Evolutionary conservation across 805 yeast species (phyloP).

Genomic region (Yamadazyma phyllophila): DNA sequence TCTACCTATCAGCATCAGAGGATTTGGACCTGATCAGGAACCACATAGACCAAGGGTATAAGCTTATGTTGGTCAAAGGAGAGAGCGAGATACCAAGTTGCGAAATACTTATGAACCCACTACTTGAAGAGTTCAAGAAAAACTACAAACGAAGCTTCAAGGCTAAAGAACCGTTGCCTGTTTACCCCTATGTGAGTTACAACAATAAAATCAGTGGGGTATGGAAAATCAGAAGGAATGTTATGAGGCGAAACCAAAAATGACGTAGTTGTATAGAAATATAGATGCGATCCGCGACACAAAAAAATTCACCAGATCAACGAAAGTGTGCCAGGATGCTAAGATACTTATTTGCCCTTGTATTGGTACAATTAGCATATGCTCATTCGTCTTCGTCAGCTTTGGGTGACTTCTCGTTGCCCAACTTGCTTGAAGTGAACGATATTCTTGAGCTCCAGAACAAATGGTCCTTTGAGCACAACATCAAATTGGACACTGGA

Average conservation of each 20-base stretch:
- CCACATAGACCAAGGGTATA: conserved; percentile 21
- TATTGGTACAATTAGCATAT: not conserved
- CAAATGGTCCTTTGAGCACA: conserved; percentile 47
- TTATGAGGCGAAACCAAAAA: conserved; percentile 35
- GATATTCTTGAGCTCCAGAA: conserved; percentile 21
- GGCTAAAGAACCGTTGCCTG: conserved; percentile 6
- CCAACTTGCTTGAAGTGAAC: conserved; percentile 29
- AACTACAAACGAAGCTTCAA: conserved; percentile 15
- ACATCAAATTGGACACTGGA: conserved; percentile 88
- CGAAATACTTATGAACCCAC: conserved; percentile 42
- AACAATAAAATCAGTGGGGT: conserved; percentile 50
- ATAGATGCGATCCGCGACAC: not conserved
- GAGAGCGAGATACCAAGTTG: conserved; percentile 63
- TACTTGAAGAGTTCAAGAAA: conserved; percentile 21
- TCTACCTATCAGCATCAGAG: conserved; percentile 51
- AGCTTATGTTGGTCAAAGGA: conserved; percentile 54
- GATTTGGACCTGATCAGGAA: conserved; percentile 7
- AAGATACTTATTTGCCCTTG: conserved; percentile 7
- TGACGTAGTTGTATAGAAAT: not conserved
- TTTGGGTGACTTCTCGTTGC: conserved; percentile 24
- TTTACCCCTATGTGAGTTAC: conserved; percentile 46
- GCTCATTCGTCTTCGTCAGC: not conserved
- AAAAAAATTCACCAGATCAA: conserved; percentile 1
- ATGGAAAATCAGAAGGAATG: conserved; percentile 58
- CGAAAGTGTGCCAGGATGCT: not conserved